Conservation (phyloP, 768 basidiomycete species). For the Agrocybe pediades region DNA sequence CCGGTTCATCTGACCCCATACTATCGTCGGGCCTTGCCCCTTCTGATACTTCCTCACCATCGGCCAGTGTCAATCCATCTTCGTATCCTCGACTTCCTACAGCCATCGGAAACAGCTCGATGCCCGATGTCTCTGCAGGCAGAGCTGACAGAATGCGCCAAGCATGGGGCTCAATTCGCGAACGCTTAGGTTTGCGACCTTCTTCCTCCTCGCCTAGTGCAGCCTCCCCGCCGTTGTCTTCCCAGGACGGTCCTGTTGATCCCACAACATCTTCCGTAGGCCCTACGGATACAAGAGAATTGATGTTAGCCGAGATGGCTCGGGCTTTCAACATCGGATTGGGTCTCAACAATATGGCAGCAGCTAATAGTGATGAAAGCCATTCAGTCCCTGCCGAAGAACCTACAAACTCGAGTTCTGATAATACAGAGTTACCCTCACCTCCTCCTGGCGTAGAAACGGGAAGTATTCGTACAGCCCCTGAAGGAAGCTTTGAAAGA, state of each 20-base stretch:
- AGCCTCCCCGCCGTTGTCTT: not conserved
- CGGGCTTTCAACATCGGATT: constrained; percentile 77
- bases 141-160: constrained; percentile 56
- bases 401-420: constrained; percentile 5
- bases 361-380: constrained; percentile 2
- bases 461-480: constrained; percentile 25
- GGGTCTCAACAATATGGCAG: constrained; percentile 38
- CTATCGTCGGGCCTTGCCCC: constrained; percentile 57
- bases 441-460: not conserved
- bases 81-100: constrained; percentile 27
- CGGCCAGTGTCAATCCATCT: constrained; percentile 36
- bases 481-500: constrained; percentile 76
- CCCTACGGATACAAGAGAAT: constrained; percentile 57
- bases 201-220: constrained; percentile 14
- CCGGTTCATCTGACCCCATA: constrained; percentile 68
- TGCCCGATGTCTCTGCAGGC: constrained; percentile 32
- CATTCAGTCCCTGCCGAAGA: constrained; percentile 1
- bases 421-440: not conserved
- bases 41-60: constrained; percentile 28
- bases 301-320: constrained; percentile 82
- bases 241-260: constrained; percentile 3
- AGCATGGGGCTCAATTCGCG: constrained; percentile 69
- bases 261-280: constrained; percentile 7
- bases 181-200: constrained; percentile 58
- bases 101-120: constrained; percentile 47